phyloP scores from a whole-genome alignment of 1,139 yeast genomes.

The Yamadazyma songkhlaensis region DNA sequence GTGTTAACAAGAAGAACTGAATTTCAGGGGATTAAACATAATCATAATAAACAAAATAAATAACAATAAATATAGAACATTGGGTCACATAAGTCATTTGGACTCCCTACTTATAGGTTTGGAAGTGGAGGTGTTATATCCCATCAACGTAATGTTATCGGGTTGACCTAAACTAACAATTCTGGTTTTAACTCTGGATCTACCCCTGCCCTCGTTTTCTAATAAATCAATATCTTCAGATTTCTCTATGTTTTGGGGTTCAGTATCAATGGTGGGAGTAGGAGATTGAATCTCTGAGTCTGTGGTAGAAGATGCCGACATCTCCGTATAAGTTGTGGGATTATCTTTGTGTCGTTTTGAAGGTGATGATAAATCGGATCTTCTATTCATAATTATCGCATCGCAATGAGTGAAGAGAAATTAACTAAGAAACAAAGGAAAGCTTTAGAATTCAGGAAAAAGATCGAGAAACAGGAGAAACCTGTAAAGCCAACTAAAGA shows the following conservation, averaged over 20 bases:
- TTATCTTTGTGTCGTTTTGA: slow-evolving; percentile 4
- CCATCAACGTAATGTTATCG: slow-evolving; percentile 51
- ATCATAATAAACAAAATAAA: background rate
- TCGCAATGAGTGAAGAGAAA: slow-evolving; percentile 24
- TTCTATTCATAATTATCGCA: slow-evolving; percentile 5
- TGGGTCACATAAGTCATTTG: background rate
- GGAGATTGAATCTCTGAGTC: too few relatives aligned
- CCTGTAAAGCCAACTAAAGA: slow-evolving; percentile 11
- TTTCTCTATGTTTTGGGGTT: too few relatives aligned
- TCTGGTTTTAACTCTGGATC: slow-evolving; percentile 20
- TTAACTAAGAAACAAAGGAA: slow-evolving; percentile 78
- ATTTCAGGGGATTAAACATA: background rate
- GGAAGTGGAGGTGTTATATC: slow-evolving; percentile 36
- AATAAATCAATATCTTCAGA: background rate
- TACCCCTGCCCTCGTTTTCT: slow-evolving; percentile 20
- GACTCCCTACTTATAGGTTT: slow-evolving; percentile 1
- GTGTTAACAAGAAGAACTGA: too few relatives aligned
- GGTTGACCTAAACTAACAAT: slow-evolving; percentile 11
- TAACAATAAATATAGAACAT: background rate
- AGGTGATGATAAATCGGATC: slow-evolving; percentile 3
- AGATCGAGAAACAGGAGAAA: slow-evolving; percentile 33
- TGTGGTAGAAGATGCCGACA: too few relatives aligned
- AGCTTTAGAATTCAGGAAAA: slow-evolving; percentile 63
- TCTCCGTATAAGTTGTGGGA: too few relatives aligned
- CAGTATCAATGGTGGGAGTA: too few relatives aligned